Evolutionary conservation across 139 green algal genomes (phyloP).

Genomic region (Chlorella vulgaris): DNA sequence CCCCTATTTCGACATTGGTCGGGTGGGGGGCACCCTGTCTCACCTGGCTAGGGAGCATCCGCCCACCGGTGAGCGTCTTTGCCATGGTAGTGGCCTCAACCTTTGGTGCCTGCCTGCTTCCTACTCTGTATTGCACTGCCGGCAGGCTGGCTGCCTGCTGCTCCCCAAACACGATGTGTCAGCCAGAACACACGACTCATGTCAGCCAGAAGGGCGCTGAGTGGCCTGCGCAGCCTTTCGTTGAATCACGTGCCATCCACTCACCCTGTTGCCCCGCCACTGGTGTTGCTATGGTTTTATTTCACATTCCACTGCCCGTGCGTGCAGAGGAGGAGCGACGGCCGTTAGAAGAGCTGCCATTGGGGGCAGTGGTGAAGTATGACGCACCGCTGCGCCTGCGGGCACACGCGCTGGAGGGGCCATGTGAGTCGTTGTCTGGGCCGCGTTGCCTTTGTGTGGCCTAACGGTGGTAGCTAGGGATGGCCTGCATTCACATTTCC

Average conservation of each 20-base stretch:
- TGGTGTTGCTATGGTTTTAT: too few relatives aligned
- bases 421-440: not conserved
- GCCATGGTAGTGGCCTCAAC: not conserved
- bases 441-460: too few relatives aligned
- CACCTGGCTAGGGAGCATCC: constrained; percentile 37
- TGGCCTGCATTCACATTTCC: too few relatives aligned
- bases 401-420: not conserved
- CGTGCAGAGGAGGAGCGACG: constrained; percentile 6
- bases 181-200: too few relatives aligned
- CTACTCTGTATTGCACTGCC: not conserved
- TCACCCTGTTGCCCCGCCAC: too few relatives aligned
- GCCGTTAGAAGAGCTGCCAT: not conserved
- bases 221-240: too few relatives aligned
- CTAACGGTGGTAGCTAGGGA: too few relatives aligned
- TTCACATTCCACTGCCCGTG: too few relatives aligned
- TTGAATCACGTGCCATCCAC: too few relatives aligned
- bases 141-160: not conserved
- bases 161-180: too few relatives aligned
- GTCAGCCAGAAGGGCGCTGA: too few relatives aligned
- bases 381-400: not conserved
- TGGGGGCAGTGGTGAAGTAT: constrained; percentile 10
- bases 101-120: not conserved
- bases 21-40: constrained; percentile 42
- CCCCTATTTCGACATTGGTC: not conserved
- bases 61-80: not conserved